Conservation (phyloP, 177 flowering plant genomes). For the Vitis hybrid region DNA sequence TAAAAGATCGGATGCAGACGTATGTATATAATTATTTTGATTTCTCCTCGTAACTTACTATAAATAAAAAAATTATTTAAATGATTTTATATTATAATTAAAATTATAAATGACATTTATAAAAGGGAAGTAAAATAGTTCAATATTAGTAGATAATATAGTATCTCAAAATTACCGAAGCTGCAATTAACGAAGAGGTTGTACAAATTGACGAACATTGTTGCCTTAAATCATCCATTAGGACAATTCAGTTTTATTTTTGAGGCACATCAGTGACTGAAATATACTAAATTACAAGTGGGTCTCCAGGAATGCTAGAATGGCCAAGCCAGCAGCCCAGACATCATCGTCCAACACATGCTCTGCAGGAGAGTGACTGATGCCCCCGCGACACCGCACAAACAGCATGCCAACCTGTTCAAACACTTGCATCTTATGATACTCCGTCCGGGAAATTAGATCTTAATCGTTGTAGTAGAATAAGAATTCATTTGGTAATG, state of each 20-base stretch:
- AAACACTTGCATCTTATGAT: conserved; percentile 10
- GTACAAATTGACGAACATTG: neutral
- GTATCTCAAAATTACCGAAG: too few relatives aligned
- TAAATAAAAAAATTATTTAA: too few relatives aligned
- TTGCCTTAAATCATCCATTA: neutral
- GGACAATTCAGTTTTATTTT: neutral
- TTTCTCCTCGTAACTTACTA: too few relatives aligned
- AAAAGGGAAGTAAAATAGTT: too few relatives aligned
- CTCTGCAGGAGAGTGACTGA: conserved; percentile 95
- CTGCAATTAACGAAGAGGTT: neutral
- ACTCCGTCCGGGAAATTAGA: too few relatives aligned
- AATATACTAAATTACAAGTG: conserved; percentile 30
- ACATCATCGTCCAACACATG: conserved; percentile 87
- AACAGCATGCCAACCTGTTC: conserved; percentile 90
- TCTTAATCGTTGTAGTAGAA: too few relatives aligned
- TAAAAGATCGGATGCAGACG: too few relatives aligned
- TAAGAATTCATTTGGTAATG: too few relatives aligned
- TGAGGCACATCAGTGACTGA: neutral
- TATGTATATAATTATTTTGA: too few relatives aligned
- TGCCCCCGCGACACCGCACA: conserved; percentile 96
- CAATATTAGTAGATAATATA: too few relatives aligned
- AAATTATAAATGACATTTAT: too few relatives aligned
- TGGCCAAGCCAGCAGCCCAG: conserved; percentile 89
- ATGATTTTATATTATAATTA: too few relatives aligned
- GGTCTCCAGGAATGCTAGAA: conserved; percentile 66